Base-by-base conservation (phyloP, 768 basidiomycete genomes). In the Amanita molliuscula region DNA sequence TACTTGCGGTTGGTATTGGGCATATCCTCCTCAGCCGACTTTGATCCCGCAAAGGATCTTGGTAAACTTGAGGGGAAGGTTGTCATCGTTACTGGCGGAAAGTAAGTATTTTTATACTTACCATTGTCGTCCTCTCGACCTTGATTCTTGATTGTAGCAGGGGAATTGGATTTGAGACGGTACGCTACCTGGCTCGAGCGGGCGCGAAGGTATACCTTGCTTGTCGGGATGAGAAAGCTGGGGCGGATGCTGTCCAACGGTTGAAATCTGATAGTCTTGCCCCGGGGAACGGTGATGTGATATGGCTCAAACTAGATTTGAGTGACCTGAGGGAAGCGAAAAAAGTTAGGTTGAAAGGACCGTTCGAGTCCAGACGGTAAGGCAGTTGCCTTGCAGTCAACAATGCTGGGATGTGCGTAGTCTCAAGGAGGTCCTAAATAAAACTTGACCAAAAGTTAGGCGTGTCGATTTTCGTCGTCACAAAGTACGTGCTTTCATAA, bases 141-240 rank as follows among this genome's bases (percentile, higher is more conserved):
- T 33, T 34, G 10, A 21, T 15, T 8, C 29, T 13, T 25, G 16
- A n/a, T 40, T 43, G 31, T 35, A 66, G 64, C 41, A 52, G 52
- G 28, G 65, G 61, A 9, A 64, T 66, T 13, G 80, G 81, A 0
- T 74, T 70, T 54, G 67, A 67, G 0, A 80, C 75, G 0, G 70
- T 78, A n/a, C 67, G 70, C 46, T 70, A 73, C 53, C 72, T 84
- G n/a, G 77, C 72, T 0, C 65, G 68, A 6, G 67, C 63, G 6
- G 78, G 80, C 13, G 79, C 79, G 3, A 81, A 76, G 55, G 76
- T 82, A 5, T 81, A 81, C 54, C 68, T 83, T 53, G 76, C 71
- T 0, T 73, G 77, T 6, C 70, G 80, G 15, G 70, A 66, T 53
- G 72, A 75, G 53, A 55, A 56, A 13, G 69, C 64, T 42, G 79